Base-by-base conservation (phyloP, 129 eudicot species). In the Chrysanthemum lavandulifolium region DNA sequence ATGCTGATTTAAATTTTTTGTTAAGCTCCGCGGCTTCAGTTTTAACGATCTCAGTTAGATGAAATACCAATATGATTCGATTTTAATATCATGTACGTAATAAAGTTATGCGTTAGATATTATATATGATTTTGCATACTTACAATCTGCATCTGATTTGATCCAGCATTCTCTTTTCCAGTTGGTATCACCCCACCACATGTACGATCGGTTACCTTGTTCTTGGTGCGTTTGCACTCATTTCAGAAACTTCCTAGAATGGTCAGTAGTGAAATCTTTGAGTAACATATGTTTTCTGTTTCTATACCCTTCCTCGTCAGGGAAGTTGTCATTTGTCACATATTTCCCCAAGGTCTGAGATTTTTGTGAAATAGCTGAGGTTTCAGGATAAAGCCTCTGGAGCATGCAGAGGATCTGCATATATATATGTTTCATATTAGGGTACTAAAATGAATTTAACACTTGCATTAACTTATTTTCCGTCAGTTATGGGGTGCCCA, bases 91-190 rank as follows among this genome's bases (percentile, higher is more conserved):
- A 29, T 29, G 33, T 29, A 29, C 33, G 0, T 29, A 3, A 29
- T 2, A 29, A 29, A 29, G 33, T 66, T 10, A 31, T 12, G 25
- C 13, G 1, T 3, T 21, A 25, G 65, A 21, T 45, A 48, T 13
- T 15, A 23, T 23, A 29, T 29, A 29, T 11, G 45, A 0, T 19
- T 53, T 11, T 56, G 64, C 31, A 43, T 75, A 85, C 97, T 83
- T 87, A 87, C 97, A 90, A 66, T 90, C 93, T 79, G 85, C 82
- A 81, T 90, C 94, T 48, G 91, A 80, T 82, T 90, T 87, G 83
- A 90, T 84, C 94, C 91, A 85, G 78, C 62, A 76, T 68, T 87
- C 91, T 76, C 80, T 78, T 77, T 65, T 85, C 65, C 77, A 84
- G 57, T 62, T 61, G 56, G 81, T 74, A 73, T 79, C 83, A 23